phyloP scores from a whole-genome alignment of 2,329 filamentous ascomycete genomes.

The Ustulina deusta region DNA sequence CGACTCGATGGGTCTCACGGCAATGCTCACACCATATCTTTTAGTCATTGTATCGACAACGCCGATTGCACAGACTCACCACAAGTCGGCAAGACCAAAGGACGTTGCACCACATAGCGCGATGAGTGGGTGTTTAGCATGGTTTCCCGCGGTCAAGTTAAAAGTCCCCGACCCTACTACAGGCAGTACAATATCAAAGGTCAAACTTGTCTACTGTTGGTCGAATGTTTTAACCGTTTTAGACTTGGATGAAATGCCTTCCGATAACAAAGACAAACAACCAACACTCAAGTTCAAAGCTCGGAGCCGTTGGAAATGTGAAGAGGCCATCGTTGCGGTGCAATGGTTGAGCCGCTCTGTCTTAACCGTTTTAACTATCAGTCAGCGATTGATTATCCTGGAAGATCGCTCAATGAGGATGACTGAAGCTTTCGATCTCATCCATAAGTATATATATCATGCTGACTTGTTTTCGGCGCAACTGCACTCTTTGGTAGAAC shows the following conservation, averaged over 20 bases:
- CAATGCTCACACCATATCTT: constrained; percentile 94
- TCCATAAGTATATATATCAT: constrained; percentile 93
- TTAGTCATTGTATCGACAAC: constrained; percentile 98
- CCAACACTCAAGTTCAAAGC: constrained; percentile 82
- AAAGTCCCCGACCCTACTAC: constrained; percentile 78
- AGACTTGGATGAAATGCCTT: constrained; percentile 81
- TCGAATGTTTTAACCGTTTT: constrained; percentile 96
- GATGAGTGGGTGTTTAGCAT: constrained; percentile 92
- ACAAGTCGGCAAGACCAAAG: constrained; percentile 91
- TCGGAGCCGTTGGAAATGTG: constrained; percentile 89
- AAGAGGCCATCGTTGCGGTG: constrained; percentile 94
- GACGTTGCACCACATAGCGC: constrained; percentile 90
- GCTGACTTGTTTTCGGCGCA: constrained; percentile 90
- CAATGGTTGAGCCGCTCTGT: constrained; percentile 98
- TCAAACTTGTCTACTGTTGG: constrained; percentile 97
- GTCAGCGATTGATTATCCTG: constrained; percentile 89
- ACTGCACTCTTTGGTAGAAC: constrained; percentile 85
- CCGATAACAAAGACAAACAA: constrained; percentile 79
- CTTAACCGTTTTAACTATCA: constrained; percentile 90
- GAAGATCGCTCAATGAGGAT: constrained; percentile 91
- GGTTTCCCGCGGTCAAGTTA: constrained; percentile 95
- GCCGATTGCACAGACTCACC: constrained; percentile 93
- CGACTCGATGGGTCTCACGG: constrained; percentile 89
- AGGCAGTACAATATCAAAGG: constrained; percentile 77
- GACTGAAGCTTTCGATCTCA: constrained; percentile 92